phyloP scores from a whole-genome alignment of 2,329 filamentous ascomycete genomes.

The Aureobasidium sp. region DNA sequence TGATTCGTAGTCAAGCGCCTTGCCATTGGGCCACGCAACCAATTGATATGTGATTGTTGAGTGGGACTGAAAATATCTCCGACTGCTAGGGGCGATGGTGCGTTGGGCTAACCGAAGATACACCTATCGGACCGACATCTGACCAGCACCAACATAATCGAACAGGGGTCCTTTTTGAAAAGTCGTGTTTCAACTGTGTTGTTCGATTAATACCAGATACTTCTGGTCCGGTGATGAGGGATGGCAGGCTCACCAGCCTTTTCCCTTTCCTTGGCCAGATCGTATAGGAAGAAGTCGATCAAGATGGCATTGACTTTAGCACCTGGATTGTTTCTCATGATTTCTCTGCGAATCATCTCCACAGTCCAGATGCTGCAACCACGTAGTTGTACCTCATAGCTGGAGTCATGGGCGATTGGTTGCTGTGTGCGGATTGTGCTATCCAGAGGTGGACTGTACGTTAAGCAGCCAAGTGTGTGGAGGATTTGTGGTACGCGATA shows the following conservation, averaged over 20 bases:
- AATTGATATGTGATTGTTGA: neutral
- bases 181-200: neutral
- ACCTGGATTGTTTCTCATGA: slow-evolving; percentile 62
- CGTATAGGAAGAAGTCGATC: slow-evolving; percentile 96
- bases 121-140: neutral
- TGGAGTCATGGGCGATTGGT: slow-evolving; percentile 60
- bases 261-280: slow-evolving; percentile 83
- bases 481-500: slow-evolving; percentile 95
- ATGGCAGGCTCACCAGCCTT: slow-evolving; percentile 42
- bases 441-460: slow-evolving; percentile 74
- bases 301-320: slow-evolving; percentile 73
- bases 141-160: neutral
- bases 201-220: slow-evolving; percentile 73
- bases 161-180: too few species aligned
- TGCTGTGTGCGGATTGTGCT: slow-evolving; percentile 57
- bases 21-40: slow-evolving; percentile 45
- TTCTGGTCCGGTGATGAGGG: slow-evolving; percentile 82
- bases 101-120: neutral
- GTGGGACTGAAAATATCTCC: neutral
- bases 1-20: slow-evolving; percentile 48
- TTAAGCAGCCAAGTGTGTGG: slow-evolving; percentile 69
- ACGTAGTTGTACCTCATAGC: slow-evolving; percentile 80
- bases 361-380: slow-evolving; percentile 96
- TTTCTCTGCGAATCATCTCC: slow-evolving; percentile 77
- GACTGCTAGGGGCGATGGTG: neutral